These are phyloP conservation scores for Yamadazyma blattariae DNA, from an alignment of 1,139 yeast genomes.

Conservation along the genomic window DNA sequence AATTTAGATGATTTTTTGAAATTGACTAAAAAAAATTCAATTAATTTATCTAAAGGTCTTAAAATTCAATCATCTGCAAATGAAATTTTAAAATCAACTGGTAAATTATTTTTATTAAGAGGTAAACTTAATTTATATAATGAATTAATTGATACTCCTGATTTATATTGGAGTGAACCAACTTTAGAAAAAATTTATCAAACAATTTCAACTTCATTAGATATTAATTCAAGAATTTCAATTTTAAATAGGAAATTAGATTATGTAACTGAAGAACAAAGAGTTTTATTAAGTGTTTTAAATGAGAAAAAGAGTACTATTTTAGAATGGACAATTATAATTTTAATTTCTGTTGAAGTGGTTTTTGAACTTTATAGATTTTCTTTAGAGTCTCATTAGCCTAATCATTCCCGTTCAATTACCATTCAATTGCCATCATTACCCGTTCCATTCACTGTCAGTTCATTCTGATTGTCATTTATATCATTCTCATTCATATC, in stretches of 20 bases:
- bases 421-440: no score
- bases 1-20: conserved; percentile 65
- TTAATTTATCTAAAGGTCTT: conserved; percentile 61
- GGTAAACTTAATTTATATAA: conserved; percentile 83
- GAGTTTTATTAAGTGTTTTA: conserved; percentile 70
- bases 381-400: conserved; percentile 1
- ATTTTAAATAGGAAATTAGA: conserved; percentile 82
- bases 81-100: conserved; percentile 68
- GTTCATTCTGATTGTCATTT: no score
- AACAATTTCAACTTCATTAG: conserved; percentile 66
- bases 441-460: no score
- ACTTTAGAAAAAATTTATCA: conserved; percentile 72
- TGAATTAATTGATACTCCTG: conserved; percentile 91
- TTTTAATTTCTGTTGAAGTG: conserved; percentile 80
- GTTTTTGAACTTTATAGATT: conserved; percentile 51
- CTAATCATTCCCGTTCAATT: no score
- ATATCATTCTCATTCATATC: no score
- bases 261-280: conserved; percentile 85
- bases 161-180: conserved; percentile 90
- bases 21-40: conserved; percentile 63
- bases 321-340: conserved; percentile 84
- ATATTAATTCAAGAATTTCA: conserved; percentile 71
- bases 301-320: conserved; percentile 75
- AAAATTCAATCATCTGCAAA: conserved; percentile 55
- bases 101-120: conserved; percentile 67